Evolutionary conservation across 1,139 yeast species (phyloP), one percentile per base, ranked within the genome.

Genomic region (Hyphopichia khmerensis): DNA sequence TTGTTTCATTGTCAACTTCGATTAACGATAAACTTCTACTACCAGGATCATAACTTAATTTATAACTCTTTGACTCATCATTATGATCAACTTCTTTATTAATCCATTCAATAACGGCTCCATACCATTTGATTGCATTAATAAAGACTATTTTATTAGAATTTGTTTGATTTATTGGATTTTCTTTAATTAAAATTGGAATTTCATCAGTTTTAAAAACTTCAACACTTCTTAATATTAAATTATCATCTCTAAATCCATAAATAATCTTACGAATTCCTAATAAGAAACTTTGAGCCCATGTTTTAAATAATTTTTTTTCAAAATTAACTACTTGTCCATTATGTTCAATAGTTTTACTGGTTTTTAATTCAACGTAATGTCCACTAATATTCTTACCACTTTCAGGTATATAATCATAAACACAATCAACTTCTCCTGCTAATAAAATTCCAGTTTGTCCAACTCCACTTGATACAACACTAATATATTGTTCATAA

Each of bases 281-380:
- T 41, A 89, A 73, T 34, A 95, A 67, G 60, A 91, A 95, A 48
- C 96, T 84, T 66, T 91, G 98, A 3, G 96, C 90, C 99, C 99
- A 95, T 0, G 95, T 77, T 47, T 73, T 79, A 60, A 84, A 79
- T 36, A 91, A 63, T 59, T 83, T 90, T 60, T 64, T 77, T 58
- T 91, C 96, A 56, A 91, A 90, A 6, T 65, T 72, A 27, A 67
- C 65, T 18, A 82, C 78, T 33, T 80, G 81, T 13, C 70, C 69
- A 9, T 78, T 79, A 33, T 72, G 68, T 27, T 69, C 73, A 0
- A 91, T 71, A 8, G 73, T 67, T 36, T 77, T 72, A 4, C 83
- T 68, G 1, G 97, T 88, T 57, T 91, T 93, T 50, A 95, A 71
- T 59, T 93, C 98, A 8, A 86, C 84, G 59, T 93, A 95, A 62